phyloP scores from a whole-genome alignment of 2,329 filamentous ascomycete genomes.

The Ascochyta viciae-villosae region DNA sequence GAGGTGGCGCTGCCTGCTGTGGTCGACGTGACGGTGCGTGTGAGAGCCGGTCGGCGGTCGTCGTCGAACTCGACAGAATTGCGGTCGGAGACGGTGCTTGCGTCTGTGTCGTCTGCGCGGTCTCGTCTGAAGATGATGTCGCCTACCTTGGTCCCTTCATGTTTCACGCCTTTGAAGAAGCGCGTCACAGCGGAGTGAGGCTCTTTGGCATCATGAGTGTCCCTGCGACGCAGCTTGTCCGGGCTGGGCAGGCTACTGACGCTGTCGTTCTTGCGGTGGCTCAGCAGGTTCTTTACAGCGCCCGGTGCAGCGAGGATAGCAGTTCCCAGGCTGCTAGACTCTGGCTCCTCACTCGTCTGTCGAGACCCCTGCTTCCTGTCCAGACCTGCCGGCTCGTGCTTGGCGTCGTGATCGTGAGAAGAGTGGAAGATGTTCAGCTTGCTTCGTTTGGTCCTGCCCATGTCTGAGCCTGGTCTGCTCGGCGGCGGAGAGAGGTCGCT shows the following conservation, averaged over 20 bases:
- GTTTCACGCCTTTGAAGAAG: constrained; percentile 80
- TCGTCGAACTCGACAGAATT: constrained; percentile 47
- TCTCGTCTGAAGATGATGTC: constrained; percentile 68
- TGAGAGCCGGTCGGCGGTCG: constrained; percentile 42
- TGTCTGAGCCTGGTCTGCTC: constrained; percentile 42
- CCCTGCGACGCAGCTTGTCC: constrained; percentile 36
- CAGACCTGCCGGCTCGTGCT: constrained; percentile 21
- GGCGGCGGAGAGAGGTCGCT: constrained; percentile 47
- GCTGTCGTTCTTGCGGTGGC: constrained; percentile 49
- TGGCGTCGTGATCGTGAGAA: constrained; percentile 43
- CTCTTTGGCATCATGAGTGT: constrained; percentile 53
- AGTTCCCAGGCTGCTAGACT: constrained; percentile 38
- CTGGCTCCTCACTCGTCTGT: constrained; percentile 43
- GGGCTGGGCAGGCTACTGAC: constrained; percentile 43
- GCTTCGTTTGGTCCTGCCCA: constrained; percentile 46
- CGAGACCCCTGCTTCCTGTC: constrained; percentile 38
- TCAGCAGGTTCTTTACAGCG: constrained; percentile 43
- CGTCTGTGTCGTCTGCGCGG: constrained; percentile 52
- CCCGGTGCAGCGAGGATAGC: constrained; percentile 42
- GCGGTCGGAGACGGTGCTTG: constrained; percentile 55
- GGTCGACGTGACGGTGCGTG: constrained; percentile 36
- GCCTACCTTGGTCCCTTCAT: constrained; percentile 67
- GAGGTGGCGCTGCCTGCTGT: constrained; percentile 31
- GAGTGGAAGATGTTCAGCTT: constrained; percentile 53
- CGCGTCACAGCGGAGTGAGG: constrained; percentile 67